phyloP scores from a whole-genome alignment of 2,329 filamentous ascomycete species.

The Dothistroma pini region DNA sequence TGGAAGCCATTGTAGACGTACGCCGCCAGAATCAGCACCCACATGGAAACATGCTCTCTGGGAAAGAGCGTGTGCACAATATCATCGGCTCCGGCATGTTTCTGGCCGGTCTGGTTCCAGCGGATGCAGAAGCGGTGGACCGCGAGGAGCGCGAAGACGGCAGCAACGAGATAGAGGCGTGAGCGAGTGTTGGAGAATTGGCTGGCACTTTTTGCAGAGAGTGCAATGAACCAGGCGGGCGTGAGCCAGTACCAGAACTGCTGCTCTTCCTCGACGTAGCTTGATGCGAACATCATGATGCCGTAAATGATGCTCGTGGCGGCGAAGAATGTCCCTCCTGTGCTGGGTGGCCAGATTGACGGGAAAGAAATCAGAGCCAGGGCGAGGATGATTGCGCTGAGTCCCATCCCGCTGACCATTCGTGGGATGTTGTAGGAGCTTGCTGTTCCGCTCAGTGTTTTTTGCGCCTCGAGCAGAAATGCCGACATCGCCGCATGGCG shows the following conservation, averaged over 20 bases:
- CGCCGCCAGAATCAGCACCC: slow-evolving; percentile 65
- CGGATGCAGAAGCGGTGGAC: slow-evolving; percentile 65
- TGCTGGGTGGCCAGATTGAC: slow-evolving; percentile 36
- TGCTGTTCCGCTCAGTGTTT: slow-evolving; percentile 79
- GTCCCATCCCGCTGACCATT: slow-evolving; percentile 49
- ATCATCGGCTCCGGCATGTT: slow-evolving; percentile 86
- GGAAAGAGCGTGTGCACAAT: slow-evolving; percentile 70
- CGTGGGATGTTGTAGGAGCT: slow-evolving; percentile 81
- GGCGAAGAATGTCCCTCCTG: slow-evolving; percentile 44
- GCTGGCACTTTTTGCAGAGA: slow-evolving; percentile 28
- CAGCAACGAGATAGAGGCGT: slow-evolving; percentile 11
- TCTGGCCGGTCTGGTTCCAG: slow-evolving; percentile 98
- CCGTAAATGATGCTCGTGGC: slow-evolving; percentile 55
- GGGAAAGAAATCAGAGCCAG: slow-evolving; percentile 36
- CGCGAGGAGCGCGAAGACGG: slow-evolving; percentile 46
- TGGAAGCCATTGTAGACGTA: slow-evolving; percentile 60
- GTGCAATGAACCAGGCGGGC: slow-evolving; percentile 58
- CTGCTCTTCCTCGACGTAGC: slow-evolving; percentile 97
- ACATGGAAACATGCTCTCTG: slow-evolving; percentile 64
- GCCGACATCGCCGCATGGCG: slow-evolving; percentile 20
- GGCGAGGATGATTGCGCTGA: slow-evolving; percentile 43
- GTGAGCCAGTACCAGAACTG: slow-evolving; percentile 97
- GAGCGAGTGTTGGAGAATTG: background rate
- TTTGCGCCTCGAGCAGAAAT: slow-evolving; percentile 71
- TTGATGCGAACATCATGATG: slow-evolving; percentile 95